Evolutionary conservation across 2,329 filamentous ascomycete species (phyloP).

Genomic region (Aspergillus puulaauensis): DNA sequence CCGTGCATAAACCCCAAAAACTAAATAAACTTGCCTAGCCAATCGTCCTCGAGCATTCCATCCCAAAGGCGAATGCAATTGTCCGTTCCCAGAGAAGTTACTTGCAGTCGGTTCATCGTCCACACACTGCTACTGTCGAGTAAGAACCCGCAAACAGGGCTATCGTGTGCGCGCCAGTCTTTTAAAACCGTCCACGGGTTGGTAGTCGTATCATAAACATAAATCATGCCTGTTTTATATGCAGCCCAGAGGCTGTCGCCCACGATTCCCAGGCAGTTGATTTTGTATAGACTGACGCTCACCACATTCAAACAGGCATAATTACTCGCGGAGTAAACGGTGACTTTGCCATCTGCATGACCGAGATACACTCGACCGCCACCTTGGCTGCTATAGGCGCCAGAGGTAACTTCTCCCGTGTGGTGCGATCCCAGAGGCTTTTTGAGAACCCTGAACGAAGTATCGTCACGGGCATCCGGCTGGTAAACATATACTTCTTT

Average conservation of each 20-base stretch:
- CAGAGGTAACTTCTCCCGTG: slow-evolving; percentile 84
- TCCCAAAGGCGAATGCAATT: slow-evolving; percentile 87
- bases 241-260: slow-evolving; percentile 87
- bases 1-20: neutral
- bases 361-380: slow-evolving; percentile 84
- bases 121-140: slow-evolving; percentile 81
- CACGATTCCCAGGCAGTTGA: slow-evolving; percentile 79
- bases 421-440: slow-evolving; percentile 69
- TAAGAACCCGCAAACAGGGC: slow-evolving; percentile 74
- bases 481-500: slow-evolving; percentile 85
- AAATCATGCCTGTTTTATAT: slow-evolving; percentile 91
- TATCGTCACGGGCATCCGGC: slow-evolving; percentile 66
- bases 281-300: slow-evolving; percentile 91
- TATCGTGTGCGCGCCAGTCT: slow-evolving; percentile 89
- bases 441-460: slow-evolving; percentile 72
- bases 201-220: slow-evolving; percentile 80
- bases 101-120: slow-evolving; percentile 78
- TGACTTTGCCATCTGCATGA: slow-evolving; percentile 90
- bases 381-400: slow-evolving; percentile 70
- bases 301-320: slow-evolving; percentile 77
- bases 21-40: slow-evolving; percentile 61
- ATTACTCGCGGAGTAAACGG: slow-evolving; percentile 79
- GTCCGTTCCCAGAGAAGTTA: slow-evolving; percentile 83
- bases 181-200: slow-evolving; percentile 90
- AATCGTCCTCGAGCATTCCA: slow-evolving; percentile 88